Evolutionary conservation across 805 yeast genomes (phyloP), one percentile per base, ranked within the genome.

Genomic region (Priceomyces medius): DNA sequence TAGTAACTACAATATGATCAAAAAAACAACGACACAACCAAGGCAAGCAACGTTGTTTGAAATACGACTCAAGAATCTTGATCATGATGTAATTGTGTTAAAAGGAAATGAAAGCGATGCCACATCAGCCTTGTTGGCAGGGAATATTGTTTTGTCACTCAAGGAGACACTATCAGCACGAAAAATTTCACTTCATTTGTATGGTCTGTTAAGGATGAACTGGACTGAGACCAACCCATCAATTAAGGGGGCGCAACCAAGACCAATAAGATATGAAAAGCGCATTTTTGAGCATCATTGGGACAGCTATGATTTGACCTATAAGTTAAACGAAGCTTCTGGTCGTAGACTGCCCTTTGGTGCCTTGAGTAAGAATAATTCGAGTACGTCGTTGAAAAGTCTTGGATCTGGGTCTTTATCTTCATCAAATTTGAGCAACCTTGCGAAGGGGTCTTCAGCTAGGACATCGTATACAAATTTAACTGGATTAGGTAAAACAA

Each of bases 91-190:
- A 7, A 63, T 91, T 3, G 77, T 93, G 7, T 61, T 91, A 23
- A 84, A 88, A 50, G 99, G 99, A 1, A 56, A 83, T 1, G 80
- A 84, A 4, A 73, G 75, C 26, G 90, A 83, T 39, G 96, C 97
- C 0, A 74, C 88, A 0, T 81, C 96, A 2, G 86, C 80, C 3
- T 65, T 85, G 5, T 61, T 93, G 20, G 67, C 84, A 1, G 99
- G 99, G 3, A 80, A 79, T 8, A 81, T 93, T 18, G 89, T 84
- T 1, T 63, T 93, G 19, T 76, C 90, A 0, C 79, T 87, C 0
- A 71, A 74, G 9, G 98, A 91, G 49, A 87, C 96, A 2, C 65
- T 88, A 42, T 63, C 79, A 12, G 73, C 91, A 38, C 83, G 80
- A 55, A 78, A 76, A 49, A 62, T 93, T 46, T 61, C 79, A 3